Conservation (phyloP, 225 moss, liverwort and hornwort species). For the Lunularia cruciata region DNA sequence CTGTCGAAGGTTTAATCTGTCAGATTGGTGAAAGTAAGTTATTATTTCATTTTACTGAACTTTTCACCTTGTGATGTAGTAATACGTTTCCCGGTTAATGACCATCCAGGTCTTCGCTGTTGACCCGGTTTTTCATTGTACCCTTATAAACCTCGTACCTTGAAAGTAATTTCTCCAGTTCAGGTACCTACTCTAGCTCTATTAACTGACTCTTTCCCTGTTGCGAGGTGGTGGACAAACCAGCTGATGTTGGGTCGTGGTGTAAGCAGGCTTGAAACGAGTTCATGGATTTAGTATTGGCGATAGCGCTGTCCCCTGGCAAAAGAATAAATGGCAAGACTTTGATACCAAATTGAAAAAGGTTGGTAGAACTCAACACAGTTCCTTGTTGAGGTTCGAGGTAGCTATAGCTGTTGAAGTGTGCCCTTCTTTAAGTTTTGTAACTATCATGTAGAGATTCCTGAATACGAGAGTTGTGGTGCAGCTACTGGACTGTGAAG, state of each 20-base stretch:
- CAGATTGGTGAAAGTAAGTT: constrained; percentile 67
- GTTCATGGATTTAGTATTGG: constrained; percentile 80
- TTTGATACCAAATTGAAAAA: constrained; percentile 60
- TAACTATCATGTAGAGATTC: too few species aligned
- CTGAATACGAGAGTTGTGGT: background rate
- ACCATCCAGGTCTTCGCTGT: too few species aligned
- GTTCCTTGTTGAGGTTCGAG: background rate
- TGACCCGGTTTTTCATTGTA: too few species aligned
- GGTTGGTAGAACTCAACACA: constrained; percentile 28
- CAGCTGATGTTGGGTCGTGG: background rate
- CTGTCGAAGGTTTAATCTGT: constrained; percentile 71
- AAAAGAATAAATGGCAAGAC: constrained; percentile 70
- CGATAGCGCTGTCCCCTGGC: constrained; percentile 75
- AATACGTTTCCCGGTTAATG: too few species aligned
- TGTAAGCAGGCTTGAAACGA: constrained; percentile 58
- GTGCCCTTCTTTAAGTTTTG: too few species aligned
- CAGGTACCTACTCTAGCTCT: background rate
- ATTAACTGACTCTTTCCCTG: too few species aligned
- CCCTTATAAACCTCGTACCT: too few species aligned
- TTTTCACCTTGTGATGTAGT: too few species aligned
- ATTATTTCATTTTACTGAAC: background rate
- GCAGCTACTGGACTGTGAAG: constrained; percentile 73
- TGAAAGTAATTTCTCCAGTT: too few species aligned
- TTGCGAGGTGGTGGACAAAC: background rate
- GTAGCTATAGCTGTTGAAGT: too few species aligned